Evolutionary conservation across 164 flowering plant species (phyloP).

Genomic region (Magnolia officinalis): DNA sequence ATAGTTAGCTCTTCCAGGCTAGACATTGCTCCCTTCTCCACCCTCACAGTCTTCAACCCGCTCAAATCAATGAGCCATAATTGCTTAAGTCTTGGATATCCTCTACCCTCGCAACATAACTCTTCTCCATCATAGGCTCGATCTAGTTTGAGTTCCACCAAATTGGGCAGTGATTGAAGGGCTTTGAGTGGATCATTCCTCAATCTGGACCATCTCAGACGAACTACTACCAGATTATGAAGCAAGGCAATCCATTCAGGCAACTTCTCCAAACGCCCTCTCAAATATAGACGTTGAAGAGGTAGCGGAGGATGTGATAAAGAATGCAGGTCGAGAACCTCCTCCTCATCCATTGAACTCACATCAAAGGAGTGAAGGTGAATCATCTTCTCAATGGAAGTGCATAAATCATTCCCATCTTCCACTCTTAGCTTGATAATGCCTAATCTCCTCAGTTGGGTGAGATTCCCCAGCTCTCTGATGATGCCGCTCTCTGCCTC

Average conservation of each 20-base stretch:
- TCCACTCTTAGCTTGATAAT: background rate
- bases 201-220: constrained; percentile 6
- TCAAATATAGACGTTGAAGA: constrained; percentile 4
- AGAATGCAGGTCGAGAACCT: constrained; percentile 4
- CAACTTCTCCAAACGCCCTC: constrained; percentile 1
- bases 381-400: constrained; percentile 5
- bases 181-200: constrained; percentile 3
- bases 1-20: background rate
- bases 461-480: constrained; percentile 6
- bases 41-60: background rate
- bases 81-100: background rate
- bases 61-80: background rate
- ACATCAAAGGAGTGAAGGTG: background rate
- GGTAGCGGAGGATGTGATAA: background rate
- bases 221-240: background rate
- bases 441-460: constrained; percentile 8
- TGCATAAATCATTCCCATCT: constrained; percentile 6
- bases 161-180: constrained; percentile 3
- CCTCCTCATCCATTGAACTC: background rate
- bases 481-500: constrained; percentile 4
- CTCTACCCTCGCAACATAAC: background rate
- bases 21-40: constrained; percentile 3
- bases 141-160: background rate
- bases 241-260: constrained; percentile 1
- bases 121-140: constrained; percentile 4